Evolutionary conservation across 2,329 filamentous ascomycete species (phyloP), one percentile per base, ranked within the genome.

Genomic region (Cadophora malorum): DNA sequence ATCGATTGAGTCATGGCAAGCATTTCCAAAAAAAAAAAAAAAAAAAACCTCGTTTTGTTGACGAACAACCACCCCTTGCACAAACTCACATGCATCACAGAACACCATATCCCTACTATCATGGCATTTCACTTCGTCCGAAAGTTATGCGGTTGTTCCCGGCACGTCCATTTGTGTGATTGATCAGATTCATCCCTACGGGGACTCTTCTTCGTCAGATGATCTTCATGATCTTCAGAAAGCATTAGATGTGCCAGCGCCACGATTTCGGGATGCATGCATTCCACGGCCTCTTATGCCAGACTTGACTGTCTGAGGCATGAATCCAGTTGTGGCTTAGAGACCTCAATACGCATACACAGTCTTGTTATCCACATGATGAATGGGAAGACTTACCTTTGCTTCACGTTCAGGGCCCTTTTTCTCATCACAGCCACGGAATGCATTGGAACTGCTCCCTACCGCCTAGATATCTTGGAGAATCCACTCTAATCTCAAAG

Each of bases 141-240:
- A 55, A 55, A 55, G 52, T 33, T 55, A 28, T 31, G 21, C 25
- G 2, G 14, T n/a, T 23, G 31, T 35, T n/a, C 12, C 31, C n/a
- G n/a, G 9, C 10, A 19, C 19, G 19, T 58, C 19, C n/a, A 9
- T 14, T 14, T 38, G 55, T 58, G 33, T 38, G 31, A 16, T 58
- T 23, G 6, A 58, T 16, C 31, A 58, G 19, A 38, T 23, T 38
- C 31, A 4, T 58, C 31, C 19, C 55, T 31, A 58, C n/a, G 31
- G 33, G n/a, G 55, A 14, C 23, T 19, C n/a, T 58, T n/a, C 14
- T 16, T 58, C 12, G 12, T 41, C 25, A 33, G 33, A 58, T 8
- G 55, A 58, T 58, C 55, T 38, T 25, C 33, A n/a, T 38, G 55
- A 58, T 38, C 33, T 41, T 25, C 31, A 23, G 31, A 56, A 58